Percentiles rank a stretch among this genome's conserved stretches.
Conservation (phyloP, 2,329 filamentous ascomycete species). For the Fusarium decemcellulare region DNA sequence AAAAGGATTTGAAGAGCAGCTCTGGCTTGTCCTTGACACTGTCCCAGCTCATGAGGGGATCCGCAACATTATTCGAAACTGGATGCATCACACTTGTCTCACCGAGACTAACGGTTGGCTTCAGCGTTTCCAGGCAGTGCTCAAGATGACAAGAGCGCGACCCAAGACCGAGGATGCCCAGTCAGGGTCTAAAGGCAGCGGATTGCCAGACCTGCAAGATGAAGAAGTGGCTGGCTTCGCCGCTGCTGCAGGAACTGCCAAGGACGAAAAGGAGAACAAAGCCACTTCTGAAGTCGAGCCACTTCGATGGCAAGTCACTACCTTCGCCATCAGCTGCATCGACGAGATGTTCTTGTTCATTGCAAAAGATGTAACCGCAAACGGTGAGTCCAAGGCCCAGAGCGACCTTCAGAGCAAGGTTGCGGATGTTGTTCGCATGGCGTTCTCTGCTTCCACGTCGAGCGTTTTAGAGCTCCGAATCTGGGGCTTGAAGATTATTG, state of each 20-base stretch:
- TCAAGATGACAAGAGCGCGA: constrained; percentile 87
- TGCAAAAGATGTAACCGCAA: constrained; percentile 82
- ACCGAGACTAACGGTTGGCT: constrained; percentile 88
- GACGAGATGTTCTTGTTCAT: constrained; percentile 86
- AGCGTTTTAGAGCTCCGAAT: constrained; percentile 91
- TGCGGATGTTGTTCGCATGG: constrained; percentile 95
- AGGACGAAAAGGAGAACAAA: constrained; percentile 68
- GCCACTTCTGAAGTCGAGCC: constrained; percentile 81
- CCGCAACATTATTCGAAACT: constrained; percentile 90
- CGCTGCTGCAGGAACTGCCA: constrained; percentile 74
- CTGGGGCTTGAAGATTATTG: constrained; percentile 93
- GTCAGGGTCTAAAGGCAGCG: constrained; percentile 60
- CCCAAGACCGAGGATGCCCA: constrained; percentile 66
- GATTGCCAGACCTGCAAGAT: constrained; percentile 86
- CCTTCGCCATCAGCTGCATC: constrained; percentile 92
- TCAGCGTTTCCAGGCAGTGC: constrained; percentile 86
- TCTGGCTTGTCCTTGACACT: constrained; percentile 91
- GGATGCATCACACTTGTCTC: constrained; percentile 91
- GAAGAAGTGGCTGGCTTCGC: constrained; percentile 98
- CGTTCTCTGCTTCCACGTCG: constrained; percentile 96
- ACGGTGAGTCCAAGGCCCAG: constrained; percentile 85
- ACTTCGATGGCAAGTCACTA: constrained; percentile 94
- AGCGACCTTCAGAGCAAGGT: constrained; percentile 84
- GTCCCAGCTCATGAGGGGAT: constrained; percentile 83
- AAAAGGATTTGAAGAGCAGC: constrained; percentile 86